phyloP scores from a whole-genome alignment of 2,329 filamentous ascomycete genomes.

The Fusarium sacchari region DNA sequence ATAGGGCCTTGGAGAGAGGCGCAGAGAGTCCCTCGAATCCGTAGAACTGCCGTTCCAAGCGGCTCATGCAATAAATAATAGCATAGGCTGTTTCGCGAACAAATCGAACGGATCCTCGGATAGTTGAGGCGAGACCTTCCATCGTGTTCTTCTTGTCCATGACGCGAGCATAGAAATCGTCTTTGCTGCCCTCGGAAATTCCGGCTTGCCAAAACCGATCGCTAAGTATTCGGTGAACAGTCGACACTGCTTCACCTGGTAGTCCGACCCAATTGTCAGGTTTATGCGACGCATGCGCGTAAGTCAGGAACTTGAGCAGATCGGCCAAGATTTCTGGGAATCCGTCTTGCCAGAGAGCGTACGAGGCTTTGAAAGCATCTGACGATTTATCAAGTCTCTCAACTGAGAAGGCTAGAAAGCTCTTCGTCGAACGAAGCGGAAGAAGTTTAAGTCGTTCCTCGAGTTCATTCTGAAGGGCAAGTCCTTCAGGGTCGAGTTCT shows the following conservation, averaged over 20 bases:
- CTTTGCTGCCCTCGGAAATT: conserved; percentile 93
- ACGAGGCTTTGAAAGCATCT: conserved; percentile 77
- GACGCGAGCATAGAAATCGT: conserved; percentile 95
- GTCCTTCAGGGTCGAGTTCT: conserved; percentile 80
- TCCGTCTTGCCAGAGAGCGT: conserved; percentile 83
- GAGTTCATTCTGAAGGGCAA: conserved; percentile 80
- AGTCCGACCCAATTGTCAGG: conserved; percentile 83
- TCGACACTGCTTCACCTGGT: conserved; percentile 76
- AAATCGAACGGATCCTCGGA: conserved; percentile 87
- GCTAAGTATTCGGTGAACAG: conserved; percentile 85
- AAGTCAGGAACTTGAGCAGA: conserved; percentile 84
- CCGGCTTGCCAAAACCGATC: conserved; percentile 99
- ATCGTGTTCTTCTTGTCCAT: conserved; percentile 88
- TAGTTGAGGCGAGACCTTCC: conserved; percentile 93
- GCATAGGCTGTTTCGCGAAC: conserved; percentile 95
- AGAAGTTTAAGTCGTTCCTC: conserved; percentile 79
- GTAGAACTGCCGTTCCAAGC: conserved; percentile 88
- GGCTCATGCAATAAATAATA: conserved; percentile 92
- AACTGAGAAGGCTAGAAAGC: conserved; percentile 89
- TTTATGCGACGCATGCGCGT: conserved; percentile 93
- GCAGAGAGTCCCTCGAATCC: conserved; percentile 85
- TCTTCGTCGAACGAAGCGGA: conserved; percentile 88
- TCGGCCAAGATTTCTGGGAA: conserved; percentile 87
- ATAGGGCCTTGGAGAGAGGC: conserved; percentile 84
- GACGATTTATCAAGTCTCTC: conserved; percentile 84